Base-by-base conservation (phyloP, 1,284 basidiomycete genomes). In the Cutaneotrichosporon sp. region DNA sequence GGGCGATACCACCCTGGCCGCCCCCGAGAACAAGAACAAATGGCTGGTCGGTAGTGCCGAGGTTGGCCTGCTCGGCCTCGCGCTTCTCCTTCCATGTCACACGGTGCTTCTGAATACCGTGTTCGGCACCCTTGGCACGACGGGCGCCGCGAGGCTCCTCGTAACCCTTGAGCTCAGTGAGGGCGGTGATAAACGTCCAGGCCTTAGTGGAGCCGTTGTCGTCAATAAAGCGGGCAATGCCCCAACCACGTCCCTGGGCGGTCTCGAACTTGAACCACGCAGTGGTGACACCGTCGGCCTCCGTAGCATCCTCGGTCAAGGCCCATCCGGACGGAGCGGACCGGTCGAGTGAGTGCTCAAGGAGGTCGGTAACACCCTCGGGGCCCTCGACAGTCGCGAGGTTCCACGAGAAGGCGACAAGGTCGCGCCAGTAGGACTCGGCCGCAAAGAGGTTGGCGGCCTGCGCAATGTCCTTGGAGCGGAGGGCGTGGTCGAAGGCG, bases 401-500 rank as follows among this genome's bases (percentile, higher is more conserved):
- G 59, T 82, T 79, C 81, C 81, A 84, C 14, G 82, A 82, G 35
- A 84, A 72, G 0, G 81, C 76, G 31, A 84, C 77, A 59, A 82
- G 77, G 66, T 85, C 84, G 42, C 82, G 76, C 82, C 81, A 83
- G 67, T 52, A 57, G 17, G 31, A 37, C 25, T 52, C 51, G 31
- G 56, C 56, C 19, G 71, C 82, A 57, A 79, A 94, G 80, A 97
- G 68, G 74, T 94, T 94, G 29, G 93, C 91, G 3, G 87, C 84
- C 71, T 96, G 94, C 38, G 90, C 87, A 0, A 92, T 96, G 70
- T 97, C 94, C 31, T 32, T 11, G n/a, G 35, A 29, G 38, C 52
- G 31, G 47, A 57, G 55, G 14, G 55, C 43, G 17, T 34, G 16
- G 38, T 57, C 46, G 17, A 57, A 39, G 11, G 38, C 42, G 43